Evolutionary conservation across 768 basidiomycete species (phyloP).

Genomic region (Psilocybe sp.): DNA sequence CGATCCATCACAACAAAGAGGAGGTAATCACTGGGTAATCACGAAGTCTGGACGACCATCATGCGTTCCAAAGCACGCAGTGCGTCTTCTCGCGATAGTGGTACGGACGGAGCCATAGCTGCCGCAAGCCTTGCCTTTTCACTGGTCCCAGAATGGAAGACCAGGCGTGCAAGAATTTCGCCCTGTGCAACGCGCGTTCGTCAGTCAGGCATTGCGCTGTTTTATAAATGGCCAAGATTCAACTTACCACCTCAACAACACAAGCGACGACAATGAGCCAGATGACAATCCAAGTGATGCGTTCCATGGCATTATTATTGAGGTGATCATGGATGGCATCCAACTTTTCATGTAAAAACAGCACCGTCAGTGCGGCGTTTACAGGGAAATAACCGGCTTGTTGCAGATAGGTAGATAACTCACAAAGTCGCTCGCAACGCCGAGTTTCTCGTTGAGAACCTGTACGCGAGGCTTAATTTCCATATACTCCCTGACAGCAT

Average conservation of each 20-base stretch:
- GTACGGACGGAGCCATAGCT: slow-evolving; percentile 3
- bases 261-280: slow-evolving; percentile 87
- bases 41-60: slow-evolving; percentile 19
- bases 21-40: too few species aligned
- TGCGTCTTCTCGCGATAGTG: slow-evolving; percentile 34
- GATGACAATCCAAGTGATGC: slow-evolving; percentile 68
- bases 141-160: slow-evolving; percentile 60
- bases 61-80: slow-evolving; percentile 41
- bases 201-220: neutral
- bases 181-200: slow-evolving; percentile 41
- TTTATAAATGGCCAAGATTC: neutral
- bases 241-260: slow-evolving; percentile 80
- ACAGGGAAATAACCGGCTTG: neutral
- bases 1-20: too few species aligned
- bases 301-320: slow-evolving; percentile 85
- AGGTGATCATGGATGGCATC: slow-evolving; percentile 93
- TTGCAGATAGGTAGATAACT: slow-evolving; percentile 24
- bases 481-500: slow-evolving; percentile 92
- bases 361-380: neutral
- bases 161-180: slow-evolving; percentile 75
- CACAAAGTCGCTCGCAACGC: slow-evolving; percentile 86
- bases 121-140: slow-evolving; percentile 1
- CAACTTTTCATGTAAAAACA: slow-evolving; percentile 42
- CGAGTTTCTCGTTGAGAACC: slow-evolving; percentile 84
- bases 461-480: slow-evolving; percentile 83